These are phyloP conservation scores for Peronospora farinosa DNA, from an alignment of 352 stramenopile species.

Conservation along the genomic window DNA sequence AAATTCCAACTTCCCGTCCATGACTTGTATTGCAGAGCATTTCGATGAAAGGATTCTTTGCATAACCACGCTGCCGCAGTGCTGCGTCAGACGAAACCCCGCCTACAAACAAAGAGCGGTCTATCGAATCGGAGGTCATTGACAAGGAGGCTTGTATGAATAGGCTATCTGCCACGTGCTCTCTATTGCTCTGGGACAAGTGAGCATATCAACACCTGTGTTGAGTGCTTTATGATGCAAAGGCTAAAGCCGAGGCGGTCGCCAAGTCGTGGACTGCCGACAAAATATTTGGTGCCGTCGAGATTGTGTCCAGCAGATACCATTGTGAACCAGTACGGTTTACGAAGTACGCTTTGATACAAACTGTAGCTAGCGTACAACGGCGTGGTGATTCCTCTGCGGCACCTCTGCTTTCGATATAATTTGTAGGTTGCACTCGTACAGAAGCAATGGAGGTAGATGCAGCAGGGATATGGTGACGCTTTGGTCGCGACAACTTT, in stretches of 20 bases:
- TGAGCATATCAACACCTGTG: background rate
- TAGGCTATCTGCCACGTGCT: background rate
- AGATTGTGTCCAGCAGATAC: constrained; percentile 8
- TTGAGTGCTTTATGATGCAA: background rate
- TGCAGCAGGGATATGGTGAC: too few relatives aligned
- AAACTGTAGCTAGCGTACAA: background rate
- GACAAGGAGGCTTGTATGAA: background rate
- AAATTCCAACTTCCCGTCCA: background rate
- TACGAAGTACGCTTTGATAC: background rate
- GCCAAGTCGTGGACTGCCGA: constrained; percentile 6
- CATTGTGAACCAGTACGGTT: constrained; percentile 5
- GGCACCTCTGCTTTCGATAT: background rate
- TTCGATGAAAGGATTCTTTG: background rate
- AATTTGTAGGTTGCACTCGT: background rate
- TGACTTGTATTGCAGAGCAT: background rate
- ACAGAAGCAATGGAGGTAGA: too few relatives aligned
- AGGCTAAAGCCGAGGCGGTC: constrained; percentile 2
- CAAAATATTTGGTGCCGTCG: constrained; percentile 14
- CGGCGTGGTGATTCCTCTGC: constrained; percentile 11
- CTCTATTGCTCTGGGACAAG: constrained; percentile 1
- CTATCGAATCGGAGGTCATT: too few relatives aligned
- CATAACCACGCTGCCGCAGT: background rate
- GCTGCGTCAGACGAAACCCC: constrained; percentile 4
- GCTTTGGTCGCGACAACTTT: too few relatives aligned
- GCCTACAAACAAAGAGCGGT: constrained; percentile 1